Evolutionary conservation across 148 eudicot genomes (phyloP).

Genomic region (Gaultheria prostrata): DNA sequence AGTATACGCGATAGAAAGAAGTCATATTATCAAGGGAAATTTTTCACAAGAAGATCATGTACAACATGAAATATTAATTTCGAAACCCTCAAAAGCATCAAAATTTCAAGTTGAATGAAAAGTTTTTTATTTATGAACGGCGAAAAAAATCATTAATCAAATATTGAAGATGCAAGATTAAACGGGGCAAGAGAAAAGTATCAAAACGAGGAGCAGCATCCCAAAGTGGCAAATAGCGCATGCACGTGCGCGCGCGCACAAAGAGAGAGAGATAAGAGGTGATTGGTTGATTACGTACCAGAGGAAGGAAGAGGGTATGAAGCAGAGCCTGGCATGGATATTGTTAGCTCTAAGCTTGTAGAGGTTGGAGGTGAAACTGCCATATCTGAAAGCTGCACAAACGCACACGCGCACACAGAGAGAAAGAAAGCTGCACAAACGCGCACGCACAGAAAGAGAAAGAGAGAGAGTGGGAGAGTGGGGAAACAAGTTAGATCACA

Average conservation of each 20-base stretch:
- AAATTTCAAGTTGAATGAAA: not conserved
- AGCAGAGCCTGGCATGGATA: conserved; percentile 31
- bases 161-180: too few relatives aligned
- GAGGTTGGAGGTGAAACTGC: conserved; percentile 27
- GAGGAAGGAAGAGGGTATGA: conserved; percentile 21
- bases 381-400: conserved; percentile 22
- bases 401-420: not conserved
- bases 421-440: not conserved
- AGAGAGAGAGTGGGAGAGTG: not conserved
- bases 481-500: not conserved
- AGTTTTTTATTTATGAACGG: too few relatives aligned
- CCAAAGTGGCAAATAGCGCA: too few relatives aligned
- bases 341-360: conserved; percentile 34
- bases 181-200: too few relatives aligned
- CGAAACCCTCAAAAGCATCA: not conserved
- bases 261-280: not conserved
- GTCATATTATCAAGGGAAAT: not conserved
- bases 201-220: too few relatives aligned
- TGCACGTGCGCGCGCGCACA: not conserved
- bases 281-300: conserved; percentile 16
- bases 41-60: not conserved
- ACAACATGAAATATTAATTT: not conserved
- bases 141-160: too few relatives aligned
- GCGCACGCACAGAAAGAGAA: not conserved
- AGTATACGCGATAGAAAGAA: not conserved